Percentiles rank a stretch among this genome's conserved stretches.
Evolutionary conservation across 2,329 filamentous ascomycete species (phyloP).

Genomic region (Cytospora piceae): DNA sequence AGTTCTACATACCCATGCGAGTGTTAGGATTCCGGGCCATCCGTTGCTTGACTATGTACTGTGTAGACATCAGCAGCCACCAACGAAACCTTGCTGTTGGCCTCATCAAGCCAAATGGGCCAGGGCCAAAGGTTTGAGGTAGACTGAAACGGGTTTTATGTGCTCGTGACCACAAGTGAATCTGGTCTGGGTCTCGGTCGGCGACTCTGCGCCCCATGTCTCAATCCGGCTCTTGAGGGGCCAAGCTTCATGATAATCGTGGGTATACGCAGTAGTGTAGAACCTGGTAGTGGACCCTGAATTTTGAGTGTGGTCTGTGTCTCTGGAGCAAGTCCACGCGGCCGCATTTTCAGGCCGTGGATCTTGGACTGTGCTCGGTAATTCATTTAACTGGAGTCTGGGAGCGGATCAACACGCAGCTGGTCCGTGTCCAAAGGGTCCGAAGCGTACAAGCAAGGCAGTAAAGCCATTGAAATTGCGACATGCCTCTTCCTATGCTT

Average conservation of each 20-base stretch:
- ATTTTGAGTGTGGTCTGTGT: conserved; percentile 13
- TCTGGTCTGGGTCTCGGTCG: neutral
- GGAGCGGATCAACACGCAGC: conserved; percentile 1
- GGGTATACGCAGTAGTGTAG: too few relatives aligned
- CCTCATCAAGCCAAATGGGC: neutral
- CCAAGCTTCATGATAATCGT: too few relatives aligned
- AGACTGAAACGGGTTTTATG: conserved; percentile 10
- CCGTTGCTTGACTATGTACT: neutral
- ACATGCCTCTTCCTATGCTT: neutral
- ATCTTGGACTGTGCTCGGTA: neutral
- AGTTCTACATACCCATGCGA: neutral
- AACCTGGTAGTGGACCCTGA: too few relatives aligned
- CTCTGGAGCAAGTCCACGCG: conserved; percentile 5
- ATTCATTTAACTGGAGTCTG: neutral
- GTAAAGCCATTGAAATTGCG: neutral
- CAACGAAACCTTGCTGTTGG: neutral
- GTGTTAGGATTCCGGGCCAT: neutral
- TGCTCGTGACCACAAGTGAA: conserved; percentile 9
- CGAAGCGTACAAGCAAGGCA: too few relatives aligned
- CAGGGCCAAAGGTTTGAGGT: conserved; percentile 4
- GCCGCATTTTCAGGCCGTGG: neutral
- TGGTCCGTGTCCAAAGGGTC: neutral
- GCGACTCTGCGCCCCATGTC: too few relatives aligned
- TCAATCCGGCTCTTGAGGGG: too few relatives aligned
- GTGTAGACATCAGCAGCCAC: neutral